Evolutionary conservation across 306 rosid species (phyloP).

Genomic region (Pterocarpus santalinus): DNA sequence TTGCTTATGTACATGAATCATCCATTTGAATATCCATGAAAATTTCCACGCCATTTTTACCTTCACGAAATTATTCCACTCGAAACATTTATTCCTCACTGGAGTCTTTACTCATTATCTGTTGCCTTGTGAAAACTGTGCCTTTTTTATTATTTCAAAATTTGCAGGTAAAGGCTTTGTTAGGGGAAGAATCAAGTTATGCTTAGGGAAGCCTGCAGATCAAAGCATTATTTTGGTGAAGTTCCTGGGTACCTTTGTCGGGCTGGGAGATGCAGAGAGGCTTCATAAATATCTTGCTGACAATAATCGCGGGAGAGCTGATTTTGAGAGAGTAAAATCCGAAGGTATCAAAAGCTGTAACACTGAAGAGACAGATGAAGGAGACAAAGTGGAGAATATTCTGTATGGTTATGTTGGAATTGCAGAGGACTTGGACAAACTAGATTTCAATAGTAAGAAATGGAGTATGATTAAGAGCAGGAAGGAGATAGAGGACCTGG

Average conservation of each 20-base stretch:
- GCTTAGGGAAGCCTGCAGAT: conserved; percentile 69
- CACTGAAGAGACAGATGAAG: conserved; percentile 36
- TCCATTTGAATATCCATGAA: conserved; percentile 6
- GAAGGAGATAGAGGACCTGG: conserved; percentile 83
- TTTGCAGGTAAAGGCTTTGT: conserved; percentile 84
- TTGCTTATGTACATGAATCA: conserved; percentile 9
- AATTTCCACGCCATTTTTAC: no score
- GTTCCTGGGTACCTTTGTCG: conserved; percentile 62
- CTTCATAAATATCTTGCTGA: conserved; percentile 59
- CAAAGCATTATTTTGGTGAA: conserved; percentile 65
- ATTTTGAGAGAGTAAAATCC: conserved; percentile 51
- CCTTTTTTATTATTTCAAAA: conserved; percentile 31
- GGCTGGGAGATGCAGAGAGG: conserved; percentile 67
- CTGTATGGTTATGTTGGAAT: conserved; percentile 85
- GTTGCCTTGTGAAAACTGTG: conserved; percentile 41
- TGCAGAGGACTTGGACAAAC: conserved; percentile 82
- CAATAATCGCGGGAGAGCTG: conserved; percentile 52
- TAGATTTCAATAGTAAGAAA: conserved; percentile 73
- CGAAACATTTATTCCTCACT: neutral
- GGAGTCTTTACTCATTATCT: conserved; percentile 22
- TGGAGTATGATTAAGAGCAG: conserved; percentile 77
- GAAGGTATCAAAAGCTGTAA: conserved; percentile 44
- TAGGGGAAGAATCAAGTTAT: conserved; percentile 77
- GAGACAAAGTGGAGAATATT: conserved; percentile 62
- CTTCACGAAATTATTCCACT: conserved; percentile 12